Conservation (phyloP, 2,329 filamentous ascomycete genomes). For the Raffaelea ambrosiae region DNA sequence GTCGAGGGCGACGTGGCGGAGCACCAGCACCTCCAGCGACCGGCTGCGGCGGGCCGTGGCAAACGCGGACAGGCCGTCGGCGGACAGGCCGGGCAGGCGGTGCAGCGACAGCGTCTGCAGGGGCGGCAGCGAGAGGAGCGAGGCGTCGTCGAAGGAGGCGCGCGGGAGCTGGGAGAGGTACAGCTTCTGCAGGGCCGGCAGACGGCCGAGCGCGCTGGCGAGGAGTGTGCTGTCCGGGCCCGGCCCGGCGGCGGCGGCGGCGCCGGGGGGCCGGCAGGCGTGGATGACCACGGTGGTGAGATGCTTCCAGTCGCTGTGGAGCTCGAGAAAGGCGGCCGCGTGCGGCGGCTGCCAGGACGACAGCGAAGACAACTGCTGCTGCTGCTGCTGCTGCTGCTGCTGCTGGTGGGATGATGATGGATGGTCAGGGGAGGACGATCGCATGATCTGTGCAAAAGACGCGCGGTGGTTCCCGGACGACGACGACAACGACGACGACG, state of each 20-base stretch:
- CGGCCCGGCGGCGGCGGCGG: too few relatives aligned
- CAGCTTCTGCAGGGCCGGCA: slow-evolving; percentile 50
- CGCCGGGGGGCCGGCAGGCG: slow-evolving; percentile 41
- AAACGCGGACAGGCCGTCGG: slow-evolving; percentile 47
- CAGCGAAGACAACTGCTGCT: background rate
- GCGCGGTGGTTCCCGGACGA: too few relatives aligned
- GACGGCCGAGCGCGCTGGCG: slow-evolving; percentile 35
- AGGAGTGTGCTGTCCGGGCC: slow-evolving; percentile 33
- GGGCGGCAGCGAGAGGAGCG: slow-evolving; percentile 44
- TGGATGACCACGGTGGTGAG: slow-evolving; percentile 50
- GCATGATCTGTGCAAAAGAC: slow-evolving; percentile 3
- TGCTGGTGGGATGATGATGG: background rate
- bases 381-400: background rate
- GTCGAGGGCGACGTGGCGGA: slow-evolving; percentile 48
- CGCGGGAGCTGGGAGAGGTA: slow-evolving; percentile 48
- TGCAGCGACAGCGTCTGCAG: slow-evolving; percentile 47
- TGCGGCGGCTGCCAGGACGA: background rate
- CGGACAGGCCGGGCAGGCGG: slow-evolving; percentile 47
- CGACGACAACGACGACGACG: too few relatives aligned
- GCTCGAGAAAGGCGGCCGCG: slow-evolving; percentile 20
- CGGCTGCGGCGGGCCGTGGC: slow-evolving; percentile 39
- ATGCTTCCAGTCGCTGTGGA: slow-evolving; percentile 47
- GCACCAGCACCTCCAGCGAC: slow-evolving; percentile 38
- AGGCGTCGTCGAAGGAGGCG: slow-evolving; percentile 48
- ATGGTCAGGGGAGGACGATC: background rate